phyloP scores from a whole-genome alignment of 73 alveolate genomes.

The Paramecium sexaurelia region DNA sequence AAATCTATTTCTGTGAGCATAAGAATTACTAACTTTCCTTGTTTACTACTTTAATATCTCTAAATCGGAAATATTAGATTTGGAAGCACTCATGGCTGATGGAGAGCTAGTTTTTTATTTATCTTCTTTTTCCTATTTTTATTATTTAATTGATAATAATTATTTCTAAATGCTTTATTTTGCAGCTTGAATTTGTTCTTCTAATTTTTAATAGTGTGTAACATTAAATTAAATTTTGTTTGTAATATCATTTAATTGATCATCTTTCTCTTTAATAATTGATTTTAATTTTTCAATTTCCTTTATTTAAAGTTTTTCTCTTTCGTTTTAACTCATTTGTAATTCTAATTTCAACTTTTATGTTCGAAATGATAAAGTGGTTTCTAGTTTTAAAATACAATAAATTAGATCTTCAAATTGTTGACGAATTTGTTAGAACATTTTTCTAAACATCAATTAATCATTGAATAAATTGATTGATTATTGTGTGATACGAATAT shows the following conservation, averaged over 20 bases:
- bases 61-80: constrained; percentile 26
- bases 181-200: not conserved
- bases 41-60: constrained; percentile 11
- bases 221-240: not conserved
- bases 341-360: not conserved
- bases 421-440: not conserved
- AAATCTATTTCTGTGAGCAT: constrained; percentile 28
- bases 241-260: not conserved
- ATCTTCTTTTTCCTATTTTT: not conserved
- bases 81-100: not conserved
- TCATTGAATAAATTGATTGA: constrained; percentile 4
- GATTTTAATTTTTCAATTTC: not conserved
- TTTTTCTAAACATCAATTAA: constrained; percentile 27
- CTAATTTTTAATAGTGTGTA: constrained; percentile 1
- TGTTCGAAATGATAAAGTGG: constrained; percentile 9
- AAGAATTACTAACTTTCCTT: not conserved
- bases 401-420: not conserved
- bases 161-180: not conserved
- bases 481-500: not conserved
- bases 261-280: not conserved
- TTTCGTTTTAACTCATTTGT: constrained; percentile 12
- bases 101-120: constrained; percentile 24
- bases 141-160: not conserved
- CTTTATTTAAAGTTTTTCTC: not conserved
- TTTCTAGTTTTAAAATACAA: not conserved